A percentile compares a stretch with the other conserved stretches of the same genome.
phyloP scores from a whole-genome alignment of 495 filamentous ascomycete genomes.

The Aspergillus saccharolyticus region DNA sequence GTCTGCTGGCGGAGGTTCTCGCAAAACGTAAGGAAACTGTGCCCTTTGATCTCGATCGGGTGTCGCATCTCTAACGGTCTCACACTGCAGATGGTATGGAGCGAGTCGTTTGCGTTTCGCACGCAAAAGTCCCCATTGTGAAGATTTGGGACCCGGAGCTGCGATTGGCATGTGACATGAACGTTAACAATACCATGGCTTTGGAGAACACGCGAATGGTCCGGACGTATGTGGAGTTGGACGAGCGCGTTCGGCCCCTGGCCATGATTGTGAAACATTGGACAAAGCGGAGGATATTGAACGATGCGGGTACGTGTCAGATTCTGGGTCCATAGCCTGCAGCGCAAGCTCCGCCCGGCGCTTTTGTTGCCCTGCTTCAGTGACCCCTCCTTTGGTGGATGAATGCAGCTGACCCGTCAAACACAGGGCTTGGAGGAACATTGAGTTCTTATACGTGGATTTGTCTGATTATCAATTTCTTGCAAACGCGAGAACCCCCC shows the following conservation, averaged over 20 bases:
- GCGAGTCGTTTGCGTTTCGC: slow-evolving; percentile 85
- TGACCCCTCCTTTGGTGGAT: no score
- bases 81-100: slow-evolving; percentile 79
- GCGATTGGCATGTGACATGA: slow-evolving; percentile 91
- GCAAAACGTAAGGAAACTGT: slow-evolving; percentile 62
- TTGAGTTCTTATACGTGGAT: slow-evolving; percentile 99
- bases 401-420: slow-evolving; percentile 9
- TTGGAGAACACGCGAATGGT: slow-evolving; percentile 98
- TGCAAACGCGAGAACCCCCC: slow-evolving; percentile 84
- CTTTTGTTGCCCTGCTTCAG: background rate
- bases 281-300: slow-evolving; percentile 87
- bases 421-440: slow-evolving; percentile 79
- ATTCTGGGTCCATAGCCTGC: background rate
- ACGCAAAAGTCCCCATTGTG: slow-evolving; percentile 95
- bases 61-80: slow-evolving; percentile 11
- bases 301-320: slow-evolving; percentile 77
- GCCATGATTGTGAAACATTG: slow-evolving; percentile 97
- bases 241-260: slow-evolving; percentile 81
- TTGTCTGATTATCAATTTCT: slow-evolving; percentile 94
- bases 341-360: background rate
- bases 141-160: slow-evolving; percentile 98
- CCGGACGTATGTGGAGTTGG: slow-evolving; percentile 92
- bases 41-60: slow-evolving; percentile 1
- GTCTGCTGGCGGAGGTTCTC: slow-evolving; percentile 78
- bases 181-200: slow-evolving; percentile 93